phyloP scores from a whole-genome alignment of 2,329 filamentous ascomycete genomes.

The Neofusicoccum umdonicola region DNA sequence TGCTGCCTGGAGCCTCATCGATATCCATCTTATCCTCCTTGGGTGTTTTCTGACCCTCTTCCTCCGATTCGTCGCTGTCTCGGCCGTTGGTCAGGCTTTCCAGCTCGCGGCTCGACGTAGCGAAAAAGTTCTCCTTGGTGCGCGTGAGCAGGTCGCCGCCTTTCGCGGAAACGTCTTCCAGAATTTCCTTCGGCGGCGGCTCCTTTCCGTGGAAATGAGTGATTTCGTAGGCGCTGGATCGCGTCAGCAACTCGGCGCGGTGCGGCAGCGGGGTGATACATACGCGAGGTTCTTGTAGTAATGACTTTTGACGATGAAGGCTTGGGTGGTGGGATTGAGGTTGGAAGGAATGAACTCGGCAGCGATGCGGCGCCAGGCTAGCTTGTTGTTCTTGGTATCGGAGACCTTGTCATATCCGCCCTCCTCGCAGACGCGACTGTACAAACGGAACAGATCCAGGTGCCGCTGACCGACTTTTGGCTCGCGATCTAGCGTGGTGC shows the following conservation, averaged over 20 bases:
- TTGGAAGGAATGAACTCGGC: conserved; percentile 72
- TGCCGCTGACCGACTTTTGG: conserved; percentile 76
- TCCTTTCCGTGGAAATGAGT: conserved; percentile 72
- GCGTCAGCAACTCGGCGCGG: background rate
- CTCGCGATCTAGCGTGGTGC: conserved; percentile 72
- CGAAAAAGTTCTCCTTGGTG: conserved; percentile 72
- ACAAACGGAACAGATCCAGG: conserved; percentile 75
- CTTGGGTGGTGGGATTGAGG: conserved; percentile 75
- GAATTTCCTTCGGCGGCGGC: conserved; percentile 81
- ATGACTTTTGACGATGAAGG: conserved; percentile 80
- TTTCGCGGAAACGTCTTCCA: conserved; percentile 77
- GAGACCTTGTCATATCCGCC: conserved; percentile 82
- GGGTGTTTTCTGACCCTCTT: conserved; percentile 45
- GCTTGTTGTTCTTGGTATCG: conserved; percentile 67
- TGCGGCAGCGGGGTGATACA: conserved; percentile 21
- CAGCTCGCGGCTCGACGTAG: conserved; percentile 47
- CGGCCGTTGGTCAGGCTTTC: conserved; percentile 52
- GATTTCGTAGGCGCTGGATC: conserved; percentile 71
- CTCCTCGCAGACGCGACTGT: conserved; percentile 70
- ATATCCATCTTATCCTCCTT: conserved; percentile 51
- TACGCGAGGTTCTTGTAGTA: conserved; percentile 85
- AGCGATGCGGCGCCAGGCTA: conserved; percentile 80
- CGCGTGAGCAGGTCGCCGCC: conserved; percentile 75
- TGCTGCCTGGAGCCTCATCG: conserved; percentile 47
- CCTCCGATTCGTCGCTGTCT: conserved; percentile 49